These are phyloP conservation scores for Podila epicladia DNA, from an alignment of 192 early-diverging fungal species.

Conservation along the genomic window DNA sequence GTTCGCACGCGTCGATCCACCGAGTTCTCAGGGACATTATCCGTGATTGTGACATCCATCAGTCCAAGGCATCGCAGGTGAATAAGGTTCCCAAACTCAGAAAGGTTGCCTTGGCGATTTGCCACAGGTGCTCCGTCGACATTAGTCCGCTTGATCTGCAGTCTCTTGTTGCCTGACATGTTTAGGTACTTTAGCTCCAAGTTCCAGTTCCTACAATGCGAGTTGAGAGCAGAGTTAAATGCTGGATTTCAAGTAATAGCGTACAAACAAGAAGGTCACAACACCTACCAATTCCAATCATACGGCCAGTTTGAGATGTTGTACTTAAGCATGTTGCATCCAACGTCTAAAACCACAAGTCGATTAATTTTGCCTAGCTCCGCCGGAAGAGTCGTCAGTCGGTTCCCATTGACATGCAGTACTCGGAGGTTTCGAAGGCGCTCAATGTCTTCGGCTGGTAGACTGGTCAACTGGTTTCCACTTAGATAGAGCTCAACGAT, in stretches of 20 bases:
- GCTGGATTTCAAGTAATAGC: background rate
- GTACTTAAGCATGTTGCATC: constrained; percentile 89
- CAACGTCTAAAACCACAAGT: constrained; percentile 83
- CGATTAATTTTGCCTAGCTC: constrained; percentile 90
- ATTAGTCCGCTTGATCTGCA: constrained; percentile 86
- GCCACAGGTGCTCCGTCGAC: constrained; percentile 44
- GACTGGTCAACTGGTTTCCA: constrained; percentile 83
- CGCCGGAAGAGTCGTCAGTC: constrained; percentile 87
- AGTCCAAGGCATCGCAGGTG: constrained; percentile 85
- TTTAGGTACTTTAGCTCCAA: constrained; percentile 88
- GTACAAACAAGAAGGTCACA: too few relatives aligned
- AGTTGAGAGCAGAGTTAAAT: background rate
- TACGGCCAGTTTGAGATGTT: constrained; percentile 96
- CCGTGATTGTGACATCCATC: constrained; percentile 87
- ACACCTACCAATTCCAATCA: constrained; percentile 90
- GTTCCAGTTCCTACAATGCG: constrained; percentile 80
- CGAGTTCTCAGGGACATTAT: constrained; percentile 81
- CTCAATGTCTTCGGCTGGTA: constrained; percentile 89
- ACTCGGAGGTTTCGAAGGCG: constrained; percentile 72
- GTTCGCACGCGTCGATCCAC: constrained; percentile 85
- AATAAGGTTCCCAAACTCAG: constrained; percentile 82
- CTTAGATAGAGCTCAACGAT: constrained; percentile 83
- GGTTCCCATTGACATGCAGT: constrained; percentile 92
- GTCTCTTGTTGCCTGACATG: constrained; percentile 88
- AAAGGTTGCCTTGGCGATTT: constrained; percentile 62